A percentile compares a stretch with the other conserved stretches of the same genome.
These are phyloP conservation scores for Neofusicoccum sp. DNA, from an alignment of 2,329 filamentous ascomycete genomes.

Conservation along the genomic window DNA sequence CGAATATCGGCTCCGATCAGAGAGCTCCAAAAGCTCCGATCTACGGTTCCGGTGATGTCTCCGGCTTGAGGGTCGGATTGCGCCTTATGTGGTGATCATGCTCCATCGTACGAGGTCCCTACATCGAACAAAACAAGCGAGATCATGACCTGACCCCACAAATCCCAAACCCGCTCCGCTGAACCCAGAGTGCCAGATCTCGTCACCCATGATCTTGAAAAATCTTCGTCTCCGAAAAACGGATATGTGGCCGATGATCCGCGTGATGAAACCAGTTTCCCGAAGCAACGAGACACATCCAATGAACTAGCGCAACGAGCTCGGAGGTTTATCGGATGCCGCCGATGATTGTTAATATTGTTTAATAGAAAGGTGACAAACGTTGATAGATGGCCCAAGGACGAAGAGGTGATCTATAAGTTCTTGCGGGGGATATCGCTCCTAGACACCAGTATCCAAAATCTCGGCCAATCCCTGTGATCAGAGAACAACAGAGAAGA, in stretches of 20 bases:
- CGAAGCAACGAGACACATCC: background rate
- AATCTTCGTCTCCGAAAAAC: background rate
- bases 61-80: background rate
- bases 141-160: background rate
- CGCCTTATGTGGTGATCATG: background rate
- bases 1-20: background rate
- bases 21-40: too few relatives aligned
- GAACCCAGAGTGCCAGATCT: too few relatives aligned
- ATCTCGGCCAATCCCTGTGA: background rate
- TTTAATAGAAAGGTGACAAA: background rate
- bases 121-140: background rate
- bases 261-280: background rate
- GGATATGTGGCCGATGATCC: background rate
- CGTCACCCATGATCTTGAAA: background rate
- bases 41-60: background rate
- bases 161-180: background rate
- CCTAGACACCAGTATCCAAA: background rate
- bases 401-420: background rate
- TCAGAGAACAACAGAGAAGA: background rate
- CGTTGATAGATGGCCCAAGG: background rate
- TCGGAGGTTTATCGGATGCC: background rate
- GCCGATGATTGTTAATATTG: background rate
- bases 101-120: background rate
- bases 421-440: background rate
- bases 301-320: background rate